These are phyloP conservation scores for Pseudopithomyces chartarum DNA, from an alignment of 2,329 filamentous ascomycete genomes.

Conservation along the genomic window DNA sequence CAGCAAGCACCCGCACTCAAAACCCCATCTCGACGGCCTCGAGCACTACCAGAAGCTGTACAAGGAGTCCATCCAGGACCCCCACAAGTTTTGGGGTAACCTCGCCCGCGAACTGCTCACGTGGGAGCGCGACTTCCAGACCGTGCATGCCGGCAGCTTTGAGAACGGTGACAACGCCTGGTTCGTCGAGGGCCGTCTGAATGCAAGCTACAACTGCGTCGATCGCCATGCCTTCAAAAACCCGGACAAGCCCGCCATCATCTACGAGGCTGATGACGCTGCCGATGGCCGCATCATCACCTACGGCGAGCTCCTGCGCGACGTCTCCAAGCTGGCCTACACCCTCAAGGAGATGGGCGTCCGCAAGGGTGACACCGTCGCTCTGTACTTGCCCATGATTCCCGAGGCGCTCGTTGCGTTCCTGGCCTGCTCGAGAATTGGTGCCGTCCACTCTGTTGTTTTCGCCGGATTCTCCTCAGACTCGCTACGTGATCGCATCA, in stretches of 20 bases:
- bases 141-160: constrained; percentile 79
- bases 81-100: constrained; percentile 86
- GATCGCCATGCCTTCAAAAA: constrained; percentile 96
- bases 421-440: constrained; percentile 88
- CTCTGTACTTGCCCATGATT: constrained; percentile 98
- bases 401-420: constrained; percentile 92
- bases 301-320: constrained; percentile 88
- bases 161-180: constrained; percentile 83
- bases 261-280: constrained; percentile 96
- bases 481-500: constrained; percentile 91
- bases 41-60: constrained; percentile 69
- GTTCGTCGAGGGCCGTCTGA: constrained; percentile 92
- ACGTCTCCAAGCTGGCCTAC: constrained; percentile 87
- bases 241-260: constrained; percentile 91
- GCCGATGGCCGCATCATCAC: constrained; percentile 86
- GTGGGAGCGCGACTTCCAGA: constrained; percentile 92
- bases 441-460: constrained; percentile 94
- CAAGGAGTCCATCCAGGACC: constrained; percentile 86
- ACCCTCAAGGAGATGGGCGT: constrained; percentile 95
- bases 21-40: constrained; percentile 63
- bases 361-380: constrained; percentile 94
- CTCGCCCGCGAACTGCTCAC: constrained; percentile 86
- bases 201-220: constrained; percentile 96
- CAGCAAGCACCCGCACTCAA: constrained; percentile 63
- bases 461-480: constrained; percentile 98